A percentile compares a stretch with the other conserved stretches of the same genome.
phyloP scores from a whole-genome alignment of 2,329 filamentous ascomycete species.

The Colletotrichum viniferum region DNA sequence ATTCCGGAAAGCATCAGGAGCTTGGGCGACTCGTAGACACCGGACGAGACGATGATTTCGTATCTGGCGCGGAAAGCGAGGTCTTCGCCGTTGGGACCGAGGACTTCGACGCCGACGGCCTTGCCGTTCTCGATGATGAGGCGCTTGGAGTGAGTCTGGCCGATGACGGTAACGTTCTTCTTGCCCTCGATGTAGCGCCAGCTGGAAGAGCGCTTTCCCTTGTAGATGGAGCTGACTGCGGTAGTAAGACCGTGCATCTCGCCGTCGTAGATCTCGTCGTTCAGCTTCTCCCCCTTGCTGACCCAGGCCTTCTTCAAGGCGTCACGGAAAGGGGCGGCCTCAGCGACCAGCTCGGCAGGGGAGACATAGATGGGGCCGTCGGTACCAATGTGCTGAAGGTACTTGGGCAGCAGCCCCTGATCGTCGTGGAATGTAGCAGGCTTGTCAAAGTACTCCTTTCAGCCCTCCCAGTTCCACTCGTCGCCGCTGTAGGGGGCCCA shows the following conservation, averaged over 20 bases:
- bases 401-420: constrained; percentile 42
- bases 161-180: constrained; percentile 58
- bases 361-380: constrained; percentile 58
- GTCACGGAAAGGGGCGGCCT: constrained; percentile 55
- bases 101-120: constrained; percentile 51
- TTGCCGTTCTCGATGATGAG: constrained; percentile 54
- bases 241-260: constrained; percentile 58
- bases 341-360: constrained; percentile 57
- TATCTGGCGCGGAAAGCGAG: constrained; percentile 50
- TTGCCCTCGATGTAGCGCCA: constrained; percentile 57
- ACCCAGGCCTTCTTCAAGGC: constrained; percentile 56
- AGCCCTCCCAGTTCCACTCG: constrained; percentile 62
- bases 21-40: constrained; percentile 68
- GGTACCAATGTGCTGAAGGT: constrained; percentile 54
- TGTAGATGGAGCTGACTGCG: constrained; percentile 61
- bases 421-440: constrained; percentile 61
- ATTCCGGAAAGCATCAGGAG: constrained; percentile 70
- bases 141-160: constrained; percentile 52
- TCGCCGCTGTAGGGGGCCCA: constrained; percentile 76
- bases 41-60: constrained; percentile 54
- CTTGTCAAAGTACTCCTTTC: constrained; percentile 54
- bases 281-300: constrained; percentile 53
- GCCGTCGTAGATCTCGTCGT: constrained; percentile 61
- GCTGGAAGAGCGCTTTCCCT: constrained; percentile 57
- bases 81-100: constrained; percentile 39